A percentile compares a stretch with the other conserved stretches of the same genome.
These are phyloP conservation scores for Corrigiola litoralis DNA, from an alignment of 179 eudicot species.

Conservation along the genomic window DNA sequence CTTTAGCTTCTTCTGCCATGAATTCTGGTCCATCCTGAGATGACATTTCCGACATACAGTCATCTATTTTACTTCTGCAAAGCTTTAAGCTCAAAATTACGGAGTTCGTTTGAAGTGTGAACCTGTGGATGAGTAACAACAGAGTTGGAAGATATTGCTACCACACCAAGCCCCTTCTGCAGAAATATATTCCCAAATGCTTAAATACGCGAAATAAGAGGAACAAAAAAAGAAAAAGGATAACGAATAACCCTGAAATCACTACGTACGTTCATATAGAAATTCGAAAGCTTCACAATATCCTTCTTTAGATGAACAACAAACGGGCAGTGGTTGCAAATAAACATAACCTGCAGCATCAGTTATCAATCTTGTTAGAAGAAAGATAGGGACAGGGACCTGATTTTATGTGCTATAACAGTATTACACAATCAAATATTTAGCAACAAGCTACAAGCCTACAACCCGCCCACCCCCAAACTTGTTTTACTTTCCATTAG, in stretches of 20 bases:
- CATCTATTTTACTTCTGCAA: conserved; percentile 20
- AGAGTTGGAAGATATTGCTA: conserved; percentile 95
- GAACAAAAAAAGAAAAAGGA: conserved; percentile 9
- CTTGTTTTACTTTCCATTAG: too few species aligned
- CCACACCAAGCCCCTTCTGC: conserved; percentile 94
- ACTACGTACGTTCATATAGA: conserved; percentile 69
- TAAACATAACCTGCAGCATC: conserved; percentile 83
- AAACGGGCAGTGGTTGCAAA: conserved; percentile 97
- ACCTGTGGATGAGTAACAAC: conserved; percentile 84
- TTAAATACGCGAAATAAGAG: conserved; percentile 10
- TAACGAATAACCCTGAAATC: background rate
- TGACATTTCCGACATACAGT: conserved; percentile 15
- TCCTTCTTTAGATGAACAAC: conserved; percentile 81
- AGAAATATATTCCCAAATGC: conserved; percentile 9
- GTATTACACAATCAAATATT: too few species aligned
- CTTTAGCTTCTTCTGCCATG: conserved; percentile 89
- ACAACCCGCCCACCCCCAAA: too few species aligned
- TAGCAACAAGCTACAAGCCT: too few species aligned
- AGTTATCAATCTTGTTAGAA: background rate
- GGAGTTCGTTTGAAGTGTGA: conserved; percentile 21
- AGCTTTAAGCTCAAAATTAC: conserved; percentile 27
- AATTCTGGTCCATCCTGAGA: conserved; percentile 90
- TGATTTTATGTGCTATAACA: background rate
- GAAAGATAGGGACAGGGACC: background rate
- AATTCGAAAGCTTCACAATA: conserved; percentile 80